These are phyloP conservation scores for Ostreobium quekettii DNA, from an alignment of 139 green algal genomes.

Conservation along the genomic window DNA sequence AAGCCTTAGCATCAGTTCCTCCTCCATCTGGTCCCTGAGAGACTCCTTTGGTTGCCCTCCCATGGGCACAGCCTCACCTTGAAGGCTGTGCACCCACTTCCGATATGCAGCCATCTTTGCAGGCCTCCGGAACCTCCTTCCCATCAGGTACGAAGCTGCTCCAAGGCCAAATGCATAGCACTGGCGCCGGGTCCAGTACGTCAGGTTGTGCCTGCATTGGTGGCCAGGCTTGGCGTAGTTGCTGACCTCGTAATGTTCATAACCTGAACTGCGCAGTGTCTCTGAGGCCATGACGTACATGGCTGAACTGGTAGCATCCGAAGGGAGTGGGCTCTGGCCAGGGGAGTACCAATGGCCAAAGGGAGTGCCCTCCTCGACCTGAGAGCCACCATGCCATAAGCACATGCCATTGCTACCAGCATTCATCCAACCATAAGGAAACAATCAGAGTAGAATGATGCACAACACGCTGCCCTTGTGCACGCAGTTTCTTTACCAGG, in stretches of 20 bases:
- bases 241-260: slow-evolving; percentile 92
- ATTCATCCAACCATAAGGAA: too few relatives aligned
- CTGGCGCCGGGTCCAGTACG: slow-evolving; percentile 69
- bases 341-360: slow-evolving; percentile 72
- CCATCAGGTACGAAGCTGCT: slow-evolving; percentile 64
- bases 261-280: slow-evolving; percentile 56
- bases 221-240: slow-evolving; percentile 77
- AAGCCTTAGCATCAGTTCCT: slow-evolving; percentile 79
- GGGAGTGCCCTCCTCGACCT: slow-evolving; percentile 84
- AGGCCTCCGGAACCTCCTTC: slow-evolving; percentile 62
- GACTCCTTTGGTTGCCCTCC: neutral
- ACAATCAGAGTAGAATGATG: too few relatives aligned
- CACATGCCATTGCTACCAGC: too few relatives aligned
- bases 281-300: slow-evolving; percentile 68
- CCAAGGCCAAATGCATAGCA: slow-evolving; percentile 89
- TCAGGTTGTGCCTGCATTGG: slow-evolving; percentile 78
- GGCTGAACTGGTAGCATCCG: slow-evolving; percentile 49
- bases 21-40: slow-evolving; percentile 59
- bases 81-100: slow-evolving; percentile 51
- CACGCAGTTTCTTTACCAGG: too few relatives aligned
- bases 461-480: too few relatives aligned
- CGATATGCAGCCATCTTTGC: slow-evolving; percentile 58
- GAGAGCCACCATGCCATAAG: neutral
- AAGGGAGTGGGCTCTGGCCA: slow-evolving; percentile 48
- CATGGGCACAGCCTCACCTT: neutral